phyloP scores from a whole-genome alignment of 345 rosid species.

The Aquilaria yunnanensis region DNA sequence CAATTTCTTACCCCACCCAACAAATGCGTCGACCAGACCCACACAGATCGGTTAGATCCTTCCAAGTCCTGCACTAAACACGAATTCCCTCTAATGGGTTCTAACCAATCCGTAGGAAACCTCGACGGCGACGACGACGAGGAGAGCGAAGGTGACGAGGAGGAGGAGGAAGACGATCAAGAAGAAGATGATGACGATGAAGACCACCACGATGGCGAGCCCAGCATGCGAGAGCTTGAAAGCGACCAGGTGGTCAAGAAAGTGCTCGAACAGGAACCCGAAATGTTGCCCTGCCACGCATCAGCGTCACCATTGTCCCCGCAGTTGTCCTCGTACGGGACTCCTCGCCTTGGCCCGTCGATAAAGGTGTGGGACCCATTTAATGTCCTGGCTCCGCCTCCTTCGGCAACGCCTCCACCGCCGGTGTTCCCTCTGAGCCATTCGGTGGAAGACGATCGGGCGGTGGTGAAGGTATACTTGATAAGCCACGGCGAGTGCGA shows the following conservation, averaged over 20 bases:
- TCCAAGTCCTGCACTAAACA: not conserved
- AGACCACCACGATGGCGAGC: conserved; percentile 18
- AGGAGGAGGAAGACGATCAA: conserved; percentile 30
- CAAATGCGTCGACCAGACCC: no score
- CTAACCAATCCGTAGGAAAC: conserved; percentile 45
- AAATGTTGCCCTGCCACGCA: conserved; percentile 73
- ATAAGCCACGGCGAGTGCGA: conserved; percentile 75
- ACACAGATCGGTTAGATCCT: conserved; percentile 2
- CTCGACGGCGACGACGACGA: conserved; percentile 27
- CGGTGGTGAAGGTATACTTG: conserved; percentile 50
- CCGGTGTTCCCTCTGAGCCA: conserved; percentile 35
- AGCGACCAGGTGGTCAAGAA: conserved; percentile 46
- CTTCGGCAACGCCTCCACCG: conserved; percentile 36
- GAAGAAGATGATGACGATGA: conserved; percentile 32
- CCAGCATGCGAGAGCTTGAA: conserved; percentile 18
- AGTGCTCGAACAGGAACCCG: conserved; percentile 78
- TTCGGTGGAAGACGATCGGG: conserved; percentile 33
- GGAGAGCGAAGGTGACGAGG: conserved; percentile 28
- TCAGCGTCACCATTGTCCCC: conserved; percentile 89
- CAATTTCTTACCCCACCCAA: no score
- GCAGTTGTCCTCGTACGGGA: conserved; percentile 75
- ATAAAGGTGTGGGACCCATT: conserved; percentile 95
- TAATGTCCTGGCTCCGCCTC: conserved; percentile 72
- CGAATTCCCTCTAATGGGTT: conserved; percentile 35
- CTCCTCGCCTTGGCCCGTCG: conserved; percentile 76